Percentiles rank a stretch among this genome's conserved stretches.
Conservation (phyloP, 139 green algal genomes). For the Mesotaenium endlicherianum region DNA sequence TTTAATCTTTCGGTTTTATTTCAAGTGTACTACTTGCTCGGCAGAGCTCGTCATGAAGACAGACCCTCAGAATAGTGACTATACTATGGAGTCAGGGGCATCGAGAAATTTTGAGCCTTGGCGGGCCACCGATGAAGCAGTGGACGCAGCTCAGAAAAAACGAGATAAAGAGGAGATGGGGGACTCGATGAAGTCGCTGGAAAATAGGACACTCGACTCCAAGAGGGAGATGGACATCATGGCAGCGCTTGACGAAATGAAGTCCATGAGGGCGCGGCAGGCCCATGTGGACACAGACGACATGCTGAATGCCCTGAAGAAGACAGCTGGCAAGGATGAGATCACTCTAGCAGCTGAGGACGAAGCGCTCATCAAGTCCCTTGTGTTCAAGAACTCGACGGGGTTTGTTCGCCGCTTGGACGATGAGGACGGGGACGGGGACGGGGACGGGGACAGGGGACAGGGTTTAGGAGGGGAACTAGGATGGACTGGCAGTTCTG, state of each 20-base stretch:
- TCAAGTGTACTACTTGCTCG: slow-evolving; percentile 85
- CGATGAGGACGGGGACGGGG: not conserved
- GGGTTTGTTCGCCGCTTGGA: slow-evolving; percentile 14
- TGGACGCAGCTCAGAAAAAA: slow-evolving; percentile 56
- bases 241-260: slow-evolving; percentile 90
- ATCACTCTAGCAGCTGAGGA: slow-evolving; percentile 7
- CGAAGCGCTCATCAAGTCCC: slow-evolving; percentile 2
- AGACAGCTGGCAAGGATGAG: not conserved
- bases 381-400: slow-evolving; percentile 18
- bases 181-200: slow-evolving; percentile 93
- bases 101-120: slow-evolving; percentile 94
- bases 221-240: slow-evolving; percentile 97
- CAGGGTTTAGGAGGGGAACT: no score
- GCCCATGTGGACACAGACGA: slow-evolving; percentile 1
- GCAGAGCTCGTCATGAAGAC: slow-evolving; percentile 97
- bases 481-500: no score
- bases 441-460: not conserved
- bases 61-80: slow-evolving; percentile 92
- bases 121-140: slow-evolving; percentile 68
- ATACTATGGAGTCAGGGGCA: slow-evolving; percentile 88
- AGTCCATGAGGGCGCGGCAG: slow-evolving; percentile 46
- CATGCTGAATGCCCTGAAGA: slow-evolving; percentile 8
- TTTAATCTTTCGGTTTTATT: slow-evolving; percentile 92
- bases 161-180: slow-evolving; percentile 88
- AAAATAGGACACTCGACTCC: slow-evolving; percentile 89